Evolutionary conservation across 2,329 filamentous ascomycete species (phyloP).

Genomic region (Scedosporium aurantiacum): DNA sequence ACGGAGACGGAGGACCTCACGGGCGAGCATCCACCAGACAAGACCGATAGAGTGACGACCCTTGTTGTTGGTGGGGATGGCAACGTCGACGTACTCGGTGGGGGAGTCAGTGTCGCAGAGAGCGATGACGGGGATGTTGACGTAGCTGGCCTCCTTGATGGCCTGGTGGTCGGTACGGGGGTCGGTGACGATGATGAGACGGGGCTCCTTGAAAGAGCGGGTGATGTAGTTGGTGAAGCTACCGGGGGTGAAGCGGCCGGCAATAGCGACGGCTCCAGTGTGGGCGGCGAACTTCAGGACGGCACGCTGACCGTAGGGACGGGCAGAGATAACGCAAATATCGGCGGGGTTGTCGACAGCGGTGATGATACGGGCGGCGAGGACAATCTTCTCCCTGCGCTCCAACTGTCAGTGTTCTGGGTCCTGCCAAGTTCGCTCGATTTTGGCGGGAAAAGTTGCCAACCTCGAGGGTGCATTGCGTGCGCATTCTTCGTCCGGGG

Average conservation of each 20-base stretch:
- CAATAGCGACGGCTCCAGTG: slow-evolving; percentile 96
- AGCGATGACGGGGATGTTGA: slow-evolving; percentile 99
- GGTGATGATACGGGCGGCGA: slow-evolving; percentile 96
- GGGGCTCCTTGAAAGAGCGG: slow-evolving; percentile 99
- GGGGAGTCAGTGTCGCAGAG: slow-evolving; percentile 99
- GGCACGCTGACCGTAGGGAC: slow-evolving; percentile 98
- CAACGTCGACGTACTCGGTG: slow-evolving; percentile 98
- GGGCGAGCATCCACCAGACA: slow-evolving; percentile 98
- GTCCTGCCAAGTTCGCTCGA: neutral
- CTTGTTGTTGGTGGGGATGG: slow-evolving; percentile 99
- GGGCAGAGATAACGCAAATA: slow-evolving; percentile 97
- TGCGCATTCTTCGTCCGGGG: neutral
- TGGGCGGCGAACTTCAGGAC: slow-evolving; percentile 99
- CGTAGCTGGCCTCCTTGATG: slow-evolving; percentile 99
- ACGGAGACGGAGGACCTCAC: slow-evolving; percentile 97
- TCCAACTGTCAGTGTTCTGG: slow-evolving; percentile 13
- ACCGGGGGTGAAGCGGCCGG: slow-evolving; percentile 99
- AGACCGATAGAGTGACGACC: slow-evolving; percentile 97
- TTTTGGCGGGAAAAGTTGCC: neutral
- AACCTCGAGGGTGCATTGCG: neutral
- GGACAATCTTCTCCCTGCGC: slow-evolving; percentile 95
- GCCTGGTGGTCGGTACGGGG: slow-evolving; percentile 99
- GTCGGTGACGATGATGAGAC: slow-evolving; percentile 98
- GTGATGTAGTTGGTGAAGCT: slow-evolving; percentile 99
- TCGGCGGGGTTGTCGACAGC: slow-evolving; percentile 99